A percentile compares a stretch with the other conserved stretches of the same genome.
phyloP scores from a whole-genome alignment of 148 eudicot genomes.

The Rheum nobile region DNA sequence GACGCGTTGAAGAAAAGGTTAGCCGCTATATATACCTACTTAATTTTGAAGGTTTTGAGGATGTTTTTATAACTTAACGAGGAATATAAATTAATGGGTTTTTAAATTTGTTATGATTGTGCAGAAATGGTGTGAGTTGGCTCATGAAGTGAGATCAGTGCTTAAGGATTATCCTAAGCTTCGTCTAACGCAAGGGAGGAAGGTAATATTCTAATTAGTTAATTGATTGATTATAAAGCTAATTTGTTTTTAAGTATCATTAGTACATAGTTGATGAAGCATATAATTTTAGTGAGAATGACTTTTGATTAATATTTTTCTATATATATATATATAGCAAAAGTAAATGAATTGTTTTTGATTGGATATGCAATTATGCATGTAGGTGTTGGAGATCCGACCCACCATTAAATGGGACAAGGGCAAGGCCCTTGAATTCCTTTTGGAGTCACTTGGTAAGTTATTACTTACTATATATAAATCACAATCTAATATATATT shows the following conservation, averaged over 20 bases:
- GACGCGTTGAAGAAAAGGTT: slow-evolving; percentile 3
- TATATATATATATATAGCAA: background rate
- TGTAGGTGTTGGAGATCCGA: slow-evolving; percentile 55
- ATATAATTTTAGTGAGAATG: background rate
- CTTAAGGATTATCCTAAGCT: slow-evolving; percentile 67
- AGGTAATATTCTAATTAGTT: slow-evolving; percentile 24
- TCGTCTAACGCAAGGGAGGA: slow-evolving; percentile 70
- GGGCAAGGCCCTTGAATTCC: slow-evolving; percentile 91
- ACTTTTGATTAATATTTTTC: background rate
- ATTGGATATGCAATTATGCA: background rate
- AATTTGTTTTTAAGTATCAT: background rate
- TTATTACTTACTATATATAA: too few species aligned
- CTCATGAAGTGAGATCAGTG: slow-evolving; percentile 54
- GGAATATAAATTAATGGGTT: too few species aligned
- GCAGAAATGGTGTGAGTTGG: slow-evolving; percentile 78
- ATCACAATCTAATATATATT: too few species aligned
- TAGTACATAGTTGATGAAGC: background rate
- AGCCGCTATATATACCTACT: too few species aligned
- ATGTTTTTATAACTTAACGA: too few species aligned
- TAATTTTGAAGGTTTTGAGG: too few species aligned
- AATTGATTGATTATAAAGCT: background rate
- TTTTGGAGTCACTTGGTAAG: slow-evolving; percentile 85
- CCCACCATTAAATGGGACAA: slow-evolving; percentile 96
- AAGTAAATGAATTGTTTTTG: background rate
- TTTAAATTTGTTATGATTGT: background rate